Evolutionary conservation across 768 basidiomycete genomes (phyloP), one percentile per base, ranked within the genome.

Genomic region (Podaxis sp.): DNA sequence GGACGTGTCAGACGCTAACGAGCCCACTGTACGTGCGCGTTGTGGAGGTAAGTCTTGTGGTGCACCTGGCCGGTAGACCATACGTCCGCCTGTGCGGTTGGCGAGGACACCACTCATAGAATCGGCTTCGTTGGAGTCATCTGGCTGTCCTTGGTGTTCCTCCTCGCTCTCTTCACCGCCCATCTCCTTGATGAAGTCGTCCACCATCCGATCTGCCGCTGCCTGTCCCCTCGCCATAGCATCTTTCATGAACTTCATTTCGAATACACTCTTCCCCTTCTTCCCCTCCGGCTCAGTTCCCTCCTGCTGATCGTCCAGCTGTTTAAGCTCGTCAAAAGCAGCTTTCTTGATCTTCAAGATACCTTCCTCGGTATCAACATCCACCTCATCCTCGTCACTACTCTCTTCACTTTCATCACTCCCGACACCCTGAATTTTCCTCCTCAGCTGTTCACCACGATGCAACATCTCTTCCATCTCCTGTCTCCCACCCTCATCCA

Each of bases 231-330:
- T 80, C 4, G 84, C 85, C 78, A 90, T 87, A 0, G 94, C 96
- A 52, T 95, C 90, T 73, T 91, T 89, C 96, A 99, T 99, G 76
- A 99, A 99, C 77, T 97, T 98, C 97, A 99, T 98, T 66, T 86
- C 83, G 72, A 97, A 91, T 9, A 98, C 82, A 64, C 91, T 86
- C 75, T 89, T 91, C 54, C 79, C 75, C 68, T 84, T 84, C 69
- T 77, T 75, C 22, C 22, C 58, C 39, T 72, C 77, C 24, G 46
- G 67, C 30, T 68, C 64, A 28, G 67, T 61, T 5, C 63, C 65
- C 17, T 57, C 59, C 12, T 73, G 73, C 9, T 74, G 80, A 9
- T 71, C 70, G 22, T 84, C 80, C 49, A 92, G 68, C 36, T 72
- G 69, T 22, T 79, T 78, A 24, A 96, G 79, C 75, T 96, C 93